Evolutionary conservation across 2,329 filamentous ascomycete genomes (phyloP), one percentile per base, ranked within the genome.

Genomic region (Akanthomyces muscarius): DNA sequence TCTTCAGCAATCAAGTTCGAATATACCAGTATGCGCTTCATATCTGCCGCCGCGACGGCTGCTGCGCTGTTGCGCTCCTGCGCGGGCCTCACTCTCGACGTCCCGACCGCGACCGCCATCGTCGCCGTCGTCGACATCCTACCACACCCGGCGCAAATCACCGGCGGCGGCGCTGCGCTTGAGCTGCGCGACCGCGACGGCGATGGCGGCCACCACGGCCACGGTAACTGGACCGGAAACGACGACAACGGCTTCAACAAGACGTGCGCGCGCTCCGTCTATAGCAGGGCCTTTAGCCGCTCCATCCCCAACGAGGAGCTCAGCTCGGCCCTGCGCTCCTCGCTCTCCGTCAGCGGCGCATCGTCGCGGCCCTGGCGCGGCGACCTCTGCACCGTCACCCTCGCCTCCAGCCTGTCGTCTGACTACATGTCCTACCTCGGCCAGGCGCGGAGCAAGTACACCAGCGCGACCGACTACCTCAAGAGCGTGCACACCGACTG

Each of bases 381-480:
- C 41, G 48, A 61, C 48, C 51, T 61, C 41, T 61, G 59, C 59
- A 61, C 59, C 25, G 59, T 61, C 50, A 61, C 59, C 7, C 50
- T 61, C 25, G 28, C 59, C 6, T 44, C 59, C 7, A 61, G 59
- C 41, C 59, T 61, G 8, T 54, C 50, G 4, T 28, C 42, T 21
- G 59, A 52, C 41, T 61, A 61, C 51, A 5, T 47, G 4, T 25
- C 50, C 41, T 61, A 45, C 21, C 50, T 61, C 59, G 25, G 28
- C 30, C 28, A 13, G 10, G 51, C 51, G 41, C 25, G 21, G 30
- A 48, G 42, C 51, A 28, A 16, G 5, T 55, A 54, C 21, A 16
- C 50, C 14, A 61, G 59, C 59, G 51, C 50, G n/a, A 61, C 51
- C 28, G 42, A 55, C 11, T 61, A 54, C 28, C 50, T 61, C 23